Evolutionary conservation across 164 flowering plant genomes (phyloP).

Genomic region (Chimonanthus salicifolius): DNA sequence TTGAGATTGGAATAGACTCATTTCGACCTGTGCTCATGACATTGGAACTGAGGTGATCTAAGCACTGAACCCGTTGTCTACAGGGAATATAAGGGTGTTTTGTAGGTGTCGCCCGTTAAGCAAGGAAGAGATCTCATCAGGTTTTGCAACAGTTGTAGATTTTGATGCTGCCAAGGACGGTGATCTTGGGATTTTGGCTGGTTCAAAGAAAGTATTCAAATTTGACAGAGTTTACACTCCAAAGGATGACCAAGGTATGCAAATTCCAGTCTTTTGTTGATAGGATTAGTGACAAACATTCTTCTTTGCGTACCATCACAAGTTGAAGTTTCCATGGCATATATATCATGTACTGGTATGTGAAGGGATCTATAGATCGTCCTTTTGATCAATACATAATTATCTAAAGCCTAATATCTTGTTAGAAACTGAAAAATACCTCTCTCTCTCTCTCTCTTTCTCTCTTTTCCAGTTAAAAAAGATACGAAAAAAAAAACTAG

Average conservation of each 20-base stretch:
- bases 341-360: too few relatives aligned
- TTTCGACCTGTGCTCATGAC: neutral
- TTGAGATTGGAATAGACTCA: neutral
- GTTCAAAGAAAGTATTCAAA: constrained; percentile 58
- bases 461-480: too few relatives aligned
- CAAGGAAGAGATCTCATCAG: constrained; percentile 46
- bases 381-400: too few relatives aligned
- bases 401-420: too few relatives aligned
- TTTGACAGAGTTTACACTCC: constrained; percentile 84
- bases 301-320: too few relatives aligned
- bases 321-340: too few relatives aligned
- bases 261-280: neutral
- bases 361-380: too few relatives aligned
- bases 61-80: neutral
- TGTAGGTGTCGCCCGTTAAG: constrained; percentile 87
- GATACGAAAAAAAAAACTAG: too few relatives aligned
- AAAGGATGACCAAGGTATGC: constrained; percentile 72
- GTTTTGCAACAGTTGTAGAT: constrained; percentile 53
- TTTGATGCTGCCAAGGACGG: constrained; percentile 86
- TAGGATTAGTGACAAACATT: too few relatives aligned
- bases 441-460: too few relatives aligned
- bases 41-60: neutral
- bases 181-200: constrained; percentile 53
- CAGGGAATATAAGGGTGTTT: constrained; percentile 92
- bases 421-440: too few relatives aligned